These are phyloP conservation scores for Suillus cothurnatus DNA, from an alignment of 768 basidiomycete species.

Conservation along the genomic window DNA sequence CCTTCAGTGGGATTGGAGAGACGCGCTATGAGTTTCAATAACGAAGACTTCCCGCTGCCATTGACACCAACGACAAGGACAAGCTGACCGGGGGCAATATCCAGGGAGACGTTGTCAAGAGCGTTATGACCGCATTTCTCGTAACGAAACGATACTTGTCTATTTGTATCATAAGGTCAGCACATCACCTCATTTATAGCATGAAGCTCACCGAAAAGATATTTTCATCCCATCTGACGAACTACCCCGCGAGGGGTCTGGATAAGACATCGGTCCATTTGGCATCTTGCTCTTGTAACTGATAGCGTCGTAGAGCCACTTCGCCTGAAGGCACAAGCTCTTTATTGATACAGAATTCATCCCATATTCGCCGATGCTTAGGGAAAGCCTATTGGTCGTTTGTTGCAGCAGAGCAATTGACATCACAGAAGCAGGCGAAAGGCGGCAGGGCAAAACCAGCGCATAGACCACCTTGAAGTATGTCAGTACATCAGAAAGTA, in stretches of 20 bases:
- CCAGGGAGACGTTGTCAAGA: conserved; percentile 28
- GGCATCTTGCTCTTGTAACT: conserved; percentile 20
- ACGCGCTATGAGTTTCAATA: conserved; percentile 52
- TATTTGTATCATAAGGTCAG: conserved; percentile 10
- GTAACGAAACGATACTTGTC: conserved; percentile 27
- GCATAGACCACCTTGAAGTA: conserved; percentile 27
- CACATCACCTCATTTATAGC: neutral
- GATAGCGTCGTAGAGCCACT: conserved; percentile 25
- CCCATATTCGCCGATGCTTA: conserved; percentile 17
- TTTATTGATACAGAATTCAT: conserved; percentile 13
- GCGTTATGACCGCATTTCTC: conserved; percentile 22
- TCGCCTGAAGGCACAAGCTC: conserved; percentile 18
- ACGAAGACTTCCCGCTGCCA: conserved; percentile 31
- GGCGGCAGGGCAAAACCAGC: conserved; percentile 22
- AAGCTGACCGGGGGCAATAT: conserved; percentile 30
- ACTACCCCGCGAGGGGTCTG: conserved; percentile 7
- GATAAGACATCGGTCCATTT: conserved; percentile 24
- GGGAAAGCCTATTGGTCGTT: conserved; percentile 23
- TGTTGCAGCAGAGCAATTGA: conserved; percentile 40
- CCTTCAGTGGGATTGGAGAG: conserved; percentile 50
- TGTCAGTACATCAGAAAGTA: neutral
- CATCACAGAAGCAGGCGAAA: conserved; percentile 32
- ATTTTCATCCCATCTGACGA: conserved; percentile 27
- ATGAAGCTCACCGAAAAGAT: conserved; percentile 24
- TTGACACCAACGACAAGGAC: conserved; percentile 35